A percentile compares a stretch with the other conserved stretches of the same genome.
Conservation (phyloP, 768 basidiomycete species). For the Naganishia kalamii region DNA sequence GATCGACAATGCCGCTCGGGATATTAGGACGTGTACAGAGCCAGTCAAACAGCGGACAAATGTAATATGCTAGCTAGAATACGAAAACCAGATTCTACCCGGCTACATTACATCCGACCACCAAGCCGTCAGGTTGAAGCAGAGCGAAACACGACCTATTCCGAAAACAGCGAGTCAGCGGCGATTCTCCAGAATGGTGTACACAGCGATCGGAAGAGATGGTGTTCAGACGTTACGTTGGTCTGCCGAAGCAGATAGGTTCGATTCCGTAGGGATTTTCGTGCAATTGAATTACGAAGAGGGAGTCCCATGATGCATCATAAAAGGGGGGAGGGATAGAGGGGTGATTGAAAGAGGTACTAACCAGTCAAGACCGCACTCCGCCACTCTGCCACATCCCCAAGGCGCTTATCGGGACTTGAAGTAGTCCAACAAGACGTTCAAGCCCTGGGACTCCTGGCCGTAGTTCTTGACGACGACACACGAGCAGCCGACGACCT, state of each 20-base stretch:
- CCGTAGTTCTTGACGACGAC: constrained; percentile 99
- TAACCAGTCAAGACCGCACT: constrained; percentile 2
- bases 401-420: constrained; percentile 66
- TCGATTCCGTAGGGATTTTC: constrained; percentile 48
- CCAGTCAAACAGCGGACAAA: background rate
- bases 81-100: background rate
- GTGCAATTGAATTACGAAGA: constrained; percentile 41
- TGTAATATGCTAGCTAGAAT: background rate
- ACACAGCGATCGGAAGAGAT: background rate
- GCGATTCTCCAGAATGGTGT: background rate
- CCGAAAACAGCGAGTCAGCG: constrained; percentile 1
- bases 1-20: no score
- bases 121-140: background rate
- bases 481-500: constrained; percentile 58
- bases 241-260: constrained; percentile 46
- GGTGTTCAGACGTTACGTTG: constrained; percentile 42
- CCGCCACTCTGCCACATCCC: background rate
- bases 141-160: background rate
- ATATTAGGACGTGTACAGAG: background rate
- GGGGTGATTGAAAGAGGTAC: background rate
- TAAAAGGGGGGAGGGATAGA: constrained; percentile 18
- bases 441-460: constrained; percentile 85
- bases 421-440: constrained; percentile 71
- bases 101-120: background rate
- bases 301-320: constrained; percentile 47